Conservation (phyloP, 2,329 filamentous ascomycete species). For the Elsinoe fawcettii region DNA sequence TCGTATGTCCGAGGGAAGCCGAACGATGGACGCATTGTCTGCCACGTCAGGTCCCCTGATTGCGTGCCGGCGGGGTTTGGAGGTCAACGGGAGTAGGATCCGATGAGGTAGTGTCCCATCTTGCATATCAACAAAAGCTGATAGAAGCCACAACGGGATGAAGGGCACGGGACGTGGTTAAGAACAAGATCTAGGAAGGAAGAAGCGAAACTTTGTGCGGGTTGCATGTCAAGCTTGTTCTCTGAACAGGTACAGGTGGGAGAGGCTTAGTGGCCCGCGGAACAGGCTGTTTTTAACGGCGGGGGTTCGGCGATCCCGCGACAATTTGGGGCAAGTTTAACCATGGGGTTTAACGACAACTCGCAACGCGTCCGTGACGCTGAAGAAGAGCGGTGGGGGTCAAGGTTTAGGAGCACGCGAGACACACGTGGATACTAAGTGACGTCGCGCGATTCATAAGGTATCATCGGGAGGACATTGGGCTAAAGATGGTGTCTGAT, state of each 20-base stretch:
- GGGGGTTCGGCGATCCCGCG: constrained; percentile 4
- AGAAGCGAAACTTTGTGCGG: neutral
- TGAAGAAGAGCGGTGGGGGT: neutral
- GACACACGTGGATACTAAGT: neutral
- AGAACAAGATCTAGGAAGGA: neutral
- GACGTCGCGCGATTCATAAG: neutral
- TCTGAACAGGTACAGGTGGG: neutral
- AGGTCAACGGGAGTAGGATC: neutral
- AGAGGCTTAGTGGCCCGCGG: neutral
- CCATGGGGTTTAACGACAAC: neutral
- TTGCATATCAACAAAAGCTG: constrained; percentile 8
- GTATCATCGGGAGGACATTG: neutral
- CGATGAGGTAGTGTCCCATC: neutral
- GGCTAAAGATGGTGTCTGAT: neutral
- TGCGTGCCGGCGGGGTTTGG: neutral
- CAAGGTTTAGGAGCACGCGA: constrained; percentile 7
- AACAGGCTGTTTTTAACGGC: neutral
- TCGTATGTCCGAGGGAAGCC: neutral
- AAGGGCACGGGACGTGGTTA: neutral
- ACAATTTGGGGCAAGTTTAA: neutral
- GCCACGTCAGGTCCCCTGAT: neutral
- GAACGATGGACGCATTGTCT: neutral
- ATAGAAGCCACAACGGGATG: neutral
- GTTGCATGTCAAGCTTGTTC: neutral
- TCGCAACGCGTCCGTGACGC: constrained; percentile 7